phyloP scores from a whole-genome alignment of 1,284 basidiomycete genomes.

The Cutaneotrichosporon cavernicola region DNA sequence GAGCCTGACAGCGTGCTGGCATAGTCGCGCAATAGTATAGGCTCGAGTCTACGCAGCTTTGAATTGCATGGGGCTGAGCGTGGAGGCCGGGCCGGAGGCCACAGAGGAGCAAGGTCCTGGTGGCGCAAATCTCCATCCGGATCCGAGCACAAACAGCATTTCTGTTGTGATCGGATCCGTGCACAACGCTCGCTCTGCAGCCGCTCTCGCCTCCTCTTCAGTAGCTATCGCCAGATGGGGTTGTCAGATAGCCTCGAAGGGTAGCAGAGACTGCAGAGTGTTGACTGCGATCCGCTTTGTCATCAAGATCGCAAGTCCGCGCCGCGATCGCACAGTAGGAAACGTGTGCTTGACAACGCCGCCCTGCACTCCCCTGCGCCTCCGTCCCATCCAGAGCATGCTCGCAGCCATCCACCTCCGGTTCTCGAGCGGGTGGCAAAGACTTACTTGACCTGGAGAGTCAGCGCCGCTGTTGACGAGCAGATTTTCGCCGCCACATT shows the following conservation, averaged over 20 bases:
- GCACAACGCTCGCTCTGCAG: not conserved
- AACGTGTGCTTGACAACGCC: not conserved
- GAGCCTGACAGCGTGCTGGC: not conserved
- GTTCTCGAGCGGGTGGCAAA: not conserved
- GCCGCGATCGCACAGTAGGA: not conserved
- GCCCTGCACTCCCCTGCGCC: conserved; percentile 17
- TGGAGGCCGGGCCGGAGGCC: not conserved
- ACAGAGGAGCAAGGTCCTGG: not conserved
- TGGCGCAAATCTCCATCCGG: not conserved
- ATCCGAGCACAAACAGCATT: not conserved
- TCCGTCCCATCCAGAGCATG: not conserved
- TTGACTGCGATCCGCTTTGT: not conserved
- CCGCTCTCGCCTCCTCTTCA: not conserved
- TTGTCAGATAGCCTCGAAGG: not conserved
- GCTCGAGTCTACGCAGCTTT: not conserved
- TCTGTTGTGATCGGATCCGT: too few species aligned
- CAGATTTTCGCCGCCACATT: conserved; percentile 2
- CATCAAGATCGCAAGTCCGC: not conserved
- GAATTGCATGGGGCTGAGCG: not conserved
- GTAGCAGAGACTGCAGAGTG: not conserved
- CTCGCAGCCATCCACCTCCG: conserved; percentile 1
- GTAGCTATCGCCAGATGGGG: not conserved
- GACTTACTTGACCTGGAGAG: conserved; percentile 47
- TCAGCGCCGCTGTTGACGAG: conserved; percentile 25
- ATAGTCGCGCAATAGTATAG: not conserved